Evolutionary conservation across 352 stramenopile genomes (phyloP).

Genomic region (Phytophthora tubulina): DNA sequence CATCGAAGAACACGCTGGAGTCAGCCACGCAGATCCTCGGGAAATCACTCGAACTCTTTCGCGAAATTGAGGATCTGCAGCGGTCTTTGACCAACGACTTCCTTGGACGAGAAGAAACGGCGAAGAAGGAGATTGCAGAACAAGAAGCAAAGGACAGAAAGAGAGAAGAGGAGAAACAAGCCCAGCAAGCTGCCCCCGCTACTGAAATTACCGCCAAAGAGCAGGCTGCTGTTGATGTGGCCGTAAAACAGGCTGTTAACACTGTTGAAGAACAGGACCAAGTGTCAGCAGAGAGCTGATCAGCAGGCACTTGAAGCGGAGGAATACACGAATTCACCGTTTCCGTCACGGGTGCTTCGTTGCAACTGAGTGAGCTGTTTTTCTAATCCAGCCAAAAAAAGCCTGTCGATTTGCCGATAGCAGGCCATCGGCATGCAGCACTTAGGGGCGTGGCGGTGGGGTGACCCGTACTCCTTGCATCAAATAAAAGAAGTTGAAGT

Average conservation of each 20-base stretch:
- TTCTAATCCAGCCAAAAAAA: constrained; percentile 31
- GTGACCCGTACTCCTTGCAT: constrained; percentile 11
- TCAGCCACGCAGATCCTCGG: constrained; percentile 66
- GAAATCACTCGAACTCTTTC: constrained; percentile 63
- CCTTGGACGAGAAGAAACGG: constrained; percentile 38
- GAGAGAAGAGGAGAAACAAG: constrained; percentile 26
- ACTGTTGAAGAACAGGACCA: constrained; percentile 25
- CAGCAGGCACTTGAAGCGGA: constrained; percentile 11
- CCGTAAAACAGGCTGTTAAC: constrained; percentile 9
- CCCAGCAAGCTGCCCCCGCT: neutral
- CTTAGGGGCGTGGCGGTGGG: constrained; percentile 6
- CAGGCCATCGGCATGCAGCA: constrained; percentile 21
- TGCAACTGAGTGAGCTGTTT: neutral
- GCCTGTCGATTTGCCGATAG: constrained; percentile 2
- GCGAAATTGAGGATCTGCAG: constrained; percentile 58
- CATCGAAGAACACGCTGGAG: constrained; percentile 64
- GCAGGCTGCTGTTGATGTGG: neutral
- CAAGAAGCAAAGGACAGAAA: constrained; percentile 29
- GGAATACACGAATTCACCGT: constrained; percentile 26
- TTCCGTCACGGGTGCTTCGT: neutral
- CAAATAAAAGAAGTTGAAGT: constrained; percentile 11
- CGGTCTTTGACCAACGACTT: constrained; percentile 34
- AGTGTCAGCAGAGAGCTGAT: constrained; percentile 30
- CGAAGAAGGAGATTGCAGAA: constrained; percentile 34
- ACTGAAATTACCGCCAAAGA: constrained; percentile 2